Evolutionary conservation across 139 green algal species (phyloP).

Genomic region (Astrephomene gubernaculifera): DNA sequence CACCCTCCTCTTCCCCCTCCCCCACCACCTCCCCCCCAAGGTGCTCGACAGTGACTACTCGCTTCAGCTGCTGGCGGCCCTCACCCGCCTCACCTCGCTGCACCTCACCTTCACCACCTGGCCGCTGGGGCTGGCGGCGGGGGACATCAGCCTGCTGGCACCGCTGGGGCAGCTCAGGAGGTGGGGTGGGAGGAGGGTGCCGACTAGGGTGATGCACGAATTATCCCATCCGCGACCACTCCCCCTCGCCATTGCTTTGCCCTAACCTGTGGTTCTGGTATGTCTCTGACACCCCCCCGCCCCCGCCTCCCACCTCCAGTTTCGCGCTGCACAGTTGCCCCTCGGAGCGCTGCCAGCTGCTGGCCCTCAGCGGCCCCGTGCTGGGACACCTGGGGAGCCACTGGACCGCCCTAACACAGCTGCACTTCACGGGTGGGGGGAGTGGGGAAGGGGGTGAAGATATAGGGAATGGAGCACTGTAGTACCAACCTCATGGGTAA

Average conservation of each 20-base stretch:
- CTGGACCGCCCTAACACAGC: not conserved
- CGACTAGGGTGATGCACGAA: no score
- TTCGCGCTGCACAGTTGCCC: conserved; percentile 4
- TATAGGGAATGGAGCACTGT: no score
- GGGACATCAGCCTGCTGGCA: conserved; percentile 35
- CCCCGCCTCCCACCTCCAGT: not conserved
- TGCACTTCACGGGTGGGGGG: conserved; percentile 23
- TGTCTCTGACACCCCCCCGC: not conserved
- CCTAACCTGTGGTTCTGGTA: not conserved
- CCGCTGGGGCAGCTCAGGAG: conserved; percentile 8
- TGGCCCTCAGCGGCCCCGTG: conserved; percentile 12
- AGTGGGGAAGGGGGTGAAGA: no score
- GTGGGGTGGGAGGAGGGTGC: no score
- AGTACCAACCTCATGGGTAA: no score
- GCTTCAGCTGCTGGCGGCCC: conserved; percentile 23
- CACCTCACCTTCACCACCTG: conserved; percentile 1
- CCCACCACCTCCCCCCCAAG: not conserved
- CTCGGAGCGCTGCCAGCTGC: conserved; percentile 12
- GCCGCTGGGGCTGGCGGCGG: conserved; percentile 7
- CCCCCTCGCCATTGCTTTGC: not conserved
- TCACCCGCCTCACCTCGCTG: conserved; percentile 1
- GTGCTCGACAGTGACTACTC: conserved; percentile 39
- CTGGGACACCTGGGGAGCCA: not conserved
- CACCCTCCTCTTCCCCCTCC: not conserved
- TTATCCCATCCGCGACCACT: not conserved